phyloP scores from a whole-genome alignment of 2,329 filamentous ascomycete species.

The Paecilomyces sp. region DNA sequence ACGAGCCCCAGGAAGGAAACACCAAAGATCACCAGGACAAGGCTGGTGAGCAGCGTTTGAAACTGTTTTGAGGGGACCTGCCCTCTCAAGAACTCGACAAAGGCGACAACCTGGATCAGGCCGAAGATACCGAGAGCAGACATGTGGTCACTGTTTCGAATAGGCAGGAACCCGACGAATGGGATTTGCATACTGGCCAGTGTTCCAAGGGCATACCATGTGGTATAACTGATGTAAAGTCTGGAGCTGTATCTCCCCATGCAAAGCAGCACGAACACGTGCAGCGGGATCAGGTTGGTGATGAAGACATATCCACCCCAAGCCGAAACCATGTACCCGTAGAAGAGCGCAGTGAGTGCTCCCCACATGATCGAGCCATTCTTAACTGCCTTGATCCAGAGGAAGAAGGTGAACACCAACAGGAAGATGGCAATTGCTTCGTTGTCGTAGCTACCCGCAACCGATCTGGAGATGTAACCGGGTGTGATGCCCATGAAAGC shows the following conservation, averaged over 20 bases:
- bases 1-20: constrained; percentile 71
- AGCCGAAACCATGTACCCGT: constrained; percentile 99
- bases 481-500: constrained; percentile 96
- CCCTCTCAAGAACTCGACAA: constrained; percentile 83
- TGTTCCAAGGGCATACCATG: constrained; percentile 95
- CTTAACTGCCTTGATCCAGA: constrained; percentile 99
- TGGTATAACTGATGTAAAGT: constrained; percentile 93
- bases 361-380: constrained; percentile 95
- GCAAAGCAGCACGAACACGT: constrained; percentile 86
- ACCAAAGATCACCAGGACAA: constrained; percentile 67
- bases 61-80: constrained; percentile 90
- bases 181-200: constrained; percentile 98
- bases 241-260: constrained; percentile 96
- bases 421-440: constrained; percentile 99
- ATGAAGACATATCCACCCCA: constrained; percentile 99
- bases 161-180: constrained; percentile 93
- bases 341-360: constrained; percentile 87
- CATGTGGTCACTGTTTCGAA: constrained; percentile 98
- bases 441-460: constrained; percentile 98
- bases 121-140: constrained; percentile 92
- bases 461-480: constrained; percentile 95
- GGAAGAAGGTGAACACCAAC: constrained; percentile 94
- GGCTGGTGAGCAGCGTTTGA: constrained; percentile 74
- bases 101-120: constrained; percentile 85
- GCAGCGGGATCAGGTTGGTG: constrained; percentile 89